Percentiles rank a stretch among this genome's conserved stretches.
Evolutionary conservation across 1,284 basidiomycete genomes (phyloP).

Genomic region (Tylopilus sp.): DNA sequence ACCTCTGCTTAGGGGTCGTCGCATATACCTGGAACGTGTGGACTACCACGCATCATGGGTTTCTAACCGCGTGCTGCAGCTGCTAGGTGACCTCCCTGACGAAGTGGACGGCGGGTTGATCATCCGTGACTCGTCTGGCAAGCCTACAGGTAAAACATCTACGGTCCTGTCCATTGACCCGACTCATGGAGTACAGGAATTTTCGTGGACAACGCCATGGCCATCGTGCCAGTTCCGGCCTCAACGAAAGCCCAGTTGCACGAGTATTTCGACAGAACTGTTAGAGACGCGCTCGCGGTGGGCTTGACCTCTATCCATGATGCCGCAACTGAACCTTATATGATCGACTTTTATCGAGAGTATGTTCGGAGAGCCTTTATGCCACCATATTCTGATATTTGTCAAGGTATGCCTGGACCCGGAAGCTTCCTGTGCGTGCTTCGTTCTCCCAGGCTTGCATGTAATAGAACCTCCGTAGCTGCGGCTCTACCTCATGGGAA

Average conservation of each 20-base stretch:
- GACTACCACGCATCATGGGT: constrained; percentile 89
- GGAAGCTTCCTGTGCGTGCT: constrained; percentile 57
- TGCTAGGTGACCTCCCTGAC: constrained; percentile 53
- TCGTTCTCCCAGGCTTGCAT: not conserved
- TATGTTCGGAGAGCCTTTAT: constrained; percentile 30
- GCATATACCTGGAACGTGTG: constrained; percentile 68
- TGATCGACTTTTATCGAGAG: constrained; percentile 67
- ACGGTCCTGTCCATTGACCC: not conserved
- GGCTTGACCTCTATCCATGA: constrained; percentile 86
- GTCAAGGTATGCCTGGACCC: constrained; percentile 54
- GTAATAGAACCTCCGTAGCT: constrained; percentile 40
- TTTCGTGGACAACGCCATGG: constrained; percentile 72
- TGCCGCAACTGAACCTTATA: constrained; percentile 53
- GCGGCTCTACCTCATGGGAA: constrained; percentile 76
- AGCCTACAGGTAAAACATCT: constrained; percentile 61
- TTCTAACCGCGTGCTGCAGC: constrained; percentile 61
- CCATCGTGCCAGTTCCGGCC: constrained; percentile 60
- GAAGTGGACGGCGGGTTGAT: constrained; percentile 75
- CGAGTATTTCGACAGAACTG: constrained; percentile 60
- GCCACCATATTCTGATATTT: not conserved
- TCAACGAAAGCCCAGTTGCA: constrained; percentile 58
- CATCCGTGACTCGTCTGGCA: constrained; percentile 57
- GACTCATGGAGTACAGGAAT: constrained; percentile 42
- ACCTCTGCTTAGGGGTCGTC: constrained; percentile 56
- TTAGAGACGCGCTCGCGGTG: constrained; percentile 63